These are phyloP conservation scores for Corchorus capsularis DNA, from an alignment of 345 rosid species.

Conservation along the genomic window DNA sequence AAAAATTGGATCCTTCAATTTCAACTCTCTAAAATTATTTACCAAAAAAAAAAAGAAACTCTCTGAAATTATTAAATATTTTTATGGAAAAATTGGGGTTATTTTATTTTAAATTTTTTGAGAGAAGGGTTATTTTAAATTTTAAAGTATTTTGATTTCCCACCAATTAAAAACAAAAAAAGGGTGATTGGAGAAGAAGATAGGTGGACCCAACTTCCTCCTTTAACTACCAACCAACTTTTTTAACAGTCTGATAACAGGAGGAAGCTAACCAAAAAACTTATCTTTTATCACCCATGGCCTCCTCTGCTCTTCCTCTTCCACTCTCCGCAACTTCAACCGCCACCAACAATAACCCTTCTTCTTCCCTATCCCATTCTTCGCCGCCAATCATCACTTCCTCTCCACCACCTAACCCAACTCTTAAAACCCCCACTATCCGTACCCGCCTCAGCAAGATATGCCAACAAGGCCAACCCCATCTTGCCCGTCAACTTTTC, in stretches of 20 bases:
- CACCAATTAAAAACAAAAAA: too few relatives aligned
- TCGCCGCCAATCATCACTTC: slow-evolving; percentile 30
- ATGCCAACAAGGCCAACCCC: slow-evolving; percentile 80
- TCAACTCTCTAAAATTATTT: too few relatives aligned
- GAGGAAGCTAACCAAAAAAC: background rate
- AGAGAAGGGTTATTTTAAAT: too few relatives aligned
- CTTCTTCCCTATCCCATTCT: slow-evolving; percentile 14
- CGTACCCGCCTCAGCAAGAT: slow-evolving; percentile 77
- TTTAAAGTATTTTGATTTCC: background rate
- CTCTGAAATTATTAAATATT: too few relatives aligned
- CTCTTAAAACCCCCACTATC: slow-evolving; percentile 63
- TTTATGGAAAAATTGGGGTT: too few relatives aligned
- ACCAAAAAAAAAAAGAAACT: too few relatives aligned
- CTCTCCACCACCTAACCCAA: slow-evolving; percentile 36
- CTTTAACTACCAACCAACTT: background rate
- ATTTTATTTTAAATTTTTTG: too few relatives aligned
- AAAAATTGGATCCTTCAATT: too few relatives aligned
- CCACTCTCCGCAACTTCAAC: slow-evolving; percentile 34
- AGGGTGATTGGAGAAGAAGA: background rate
- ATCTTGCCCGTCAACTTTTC: slow-evolving; percentile 79
- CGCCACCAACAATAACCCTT: slow-evolving; percentile 21
- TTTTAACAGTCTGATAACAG: background rate
- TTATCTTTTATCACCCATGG: slow-evolving; percentile 31
- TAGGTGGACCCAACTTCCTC: background rate
- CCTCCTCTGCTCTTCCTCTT: slow-evolving; percentile 48